A percentile compares a stretch with the other conserved stretches of the same genome.
Conservation (phyloP, 179 eudicot genomes). For the Sideroxylon spinosum region DNA sequence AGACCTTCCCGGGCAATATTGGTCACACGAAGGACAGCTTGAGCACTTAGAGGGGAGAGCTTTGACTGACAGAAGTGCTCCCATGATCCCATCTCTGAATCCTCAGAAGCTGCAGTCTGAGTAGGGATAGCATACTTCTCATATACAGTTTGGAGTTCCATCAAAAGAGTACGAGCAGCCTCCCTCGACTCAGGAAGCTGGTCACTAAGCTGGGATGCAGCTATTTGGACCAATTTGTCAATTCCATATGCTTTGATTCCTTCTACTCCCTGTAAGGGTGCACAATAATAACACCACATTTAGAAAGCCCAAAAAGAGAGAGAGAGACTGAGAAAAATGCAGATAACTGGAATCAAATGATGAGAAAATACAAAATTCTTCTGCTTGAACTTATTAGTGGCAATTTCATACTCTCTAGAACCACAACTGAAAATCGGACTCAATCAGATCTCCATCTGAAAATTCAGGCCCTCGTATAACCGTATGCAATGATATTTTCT, state of each 20-base stretch:
- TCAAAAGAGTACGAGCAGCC: constrained; percentile 59
- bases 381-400: no score
- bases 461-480: neutral
- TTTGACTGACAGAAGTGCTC: constrained; percentile 53
- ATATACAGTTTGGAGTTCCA: constrained; percentile 46
- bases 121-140: constrained; percentile 30
- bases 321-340: no score
- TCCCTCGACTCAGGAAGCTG: constrained; percentile 74
- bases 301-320: neutral
- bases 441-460: neutral
- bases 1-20: constrained; percentile 39
- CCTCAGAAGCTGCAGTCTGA: constrained; percentile 28
- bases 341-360: neutral
- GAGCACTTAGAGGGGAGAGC: constrained; percentile 56
- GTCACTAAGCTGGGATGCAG: constrained; percentile 67
- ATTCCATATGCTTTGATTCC: constrained; percentile 50
- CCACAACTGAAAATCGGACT: neutral
- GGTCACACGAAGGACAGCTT: constrained; percentile 66
- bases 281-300: neutral
- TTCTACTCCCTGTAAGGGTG: constrained; percentile 42
- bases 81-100: constrained; percentile 44
- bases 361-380: neutral
- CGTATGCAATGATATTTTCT: neutral
- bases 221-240: constrained; percentile 54
- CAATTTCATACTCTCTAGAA: neutral